Evolutionary conservation across 768 basidiomycete genomes (phyloP).

Genomic region (Termitomyces sp.): DNA sequence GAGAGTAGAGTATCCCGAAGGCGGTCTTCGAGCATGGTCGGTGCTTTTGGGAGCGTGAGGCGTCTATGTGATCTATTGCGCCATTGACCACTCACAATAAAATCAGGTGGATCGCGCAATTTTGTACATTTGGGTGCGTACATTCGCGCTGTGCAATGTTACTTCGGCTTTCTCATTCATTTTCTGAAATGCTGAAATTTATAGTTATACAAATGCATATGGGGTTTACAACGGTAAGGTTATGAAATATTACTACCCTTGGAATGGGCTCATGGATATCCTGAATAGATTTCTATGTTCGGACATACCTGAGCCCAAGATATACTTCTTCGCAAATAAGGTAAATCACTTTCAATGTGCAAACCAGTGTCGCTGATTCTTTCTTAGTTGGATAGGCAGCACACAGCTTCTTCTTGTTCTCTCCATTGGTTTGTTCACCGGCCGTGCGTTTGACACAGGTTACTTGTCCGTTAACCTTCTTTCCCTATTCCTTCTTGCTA

Average conservation of each 20-base stretch:
- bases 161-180: background rate
- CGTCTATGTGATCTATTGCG: background rate
- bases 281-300: slow-evolving; percentile 20
- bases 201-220: slow-evolving; percentile 19
- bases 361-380: background rate
- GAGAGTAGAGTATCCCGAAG: slow-evolving; percentile 15
- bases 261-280: background rate
- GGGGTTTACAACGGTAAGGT: slow-evolving; percentile 18
- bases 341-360: background rate
- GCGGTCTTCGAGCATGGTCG: slow-evolving; percentile 18
- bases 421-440: slow-evolving; percentile 19
- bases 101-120: slow-evolving; percentile 18
- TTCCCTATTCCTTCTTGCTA: background rate
- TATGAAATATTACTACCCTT: background rate
- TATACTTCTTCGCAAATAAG: slow-evolving; percentile 22
- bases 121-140: slow-evolving; percentile 20
- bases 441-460: slow-evolving; percentile 21
- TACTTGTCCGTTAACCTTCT: slow-evolving; percentile 16
- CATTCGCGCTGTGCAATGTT: background rate
- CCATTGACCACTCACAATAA: background rate
- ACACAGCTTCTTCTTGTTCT: slow-evolving; percentile 19
- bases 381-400: slow-evolving; percentile 23
- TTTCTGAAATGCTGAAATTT: background rate
- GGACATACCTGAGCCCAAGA: slow-evolving; percentile 14
- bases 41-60: slow-evolving; percentile 21